A percentile compares a stretch with the other conserved stretches of the same genome.
These are phyloP conservation scores for Colletotrichum plurivorum DNA, from an alignment of 2,329 filamentous ascomycete species.

Conservation along the genomic window DNA sequence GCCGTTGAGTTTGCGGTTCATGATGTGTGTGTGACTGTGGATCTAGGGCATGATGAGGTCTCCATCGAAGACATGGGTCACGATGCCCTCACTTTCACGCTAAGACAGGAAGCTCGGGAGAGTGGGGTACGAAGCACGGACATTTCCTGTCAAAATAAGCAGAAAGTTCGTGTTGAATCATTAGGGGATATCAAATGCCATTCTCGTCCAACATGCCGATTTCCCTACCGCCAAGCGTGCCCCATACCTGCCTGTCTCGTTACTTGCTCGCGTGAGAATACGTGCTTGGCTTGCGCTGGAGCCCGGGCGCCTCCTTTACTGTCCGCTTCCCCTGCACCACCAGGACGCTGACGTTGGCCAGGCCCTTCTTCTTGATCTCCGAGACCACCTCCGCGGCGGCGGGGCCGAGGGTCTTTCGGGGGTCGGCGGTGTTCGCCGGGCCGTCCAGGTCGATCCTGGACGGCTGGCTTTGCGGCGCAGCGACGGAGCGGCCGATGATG, in stretches of 20 bases:
- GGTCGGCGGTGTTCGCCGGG: background rate
- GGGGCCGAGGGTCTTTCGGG: background rate
- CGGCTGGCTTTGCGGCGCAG: accelerated
- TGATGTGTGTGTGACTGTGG: constrained; percentile 3
- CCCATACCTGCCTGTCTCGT: background rate
- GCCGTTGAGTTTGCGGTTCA: accelerated
- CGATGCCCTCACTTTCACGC: constrained; percentile 5
- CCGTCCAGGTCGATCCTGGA: background rate
- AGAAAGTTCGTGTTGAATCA: background rate
- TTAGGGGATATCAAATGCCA: background rate
- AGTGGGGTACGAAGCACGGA: background rate
- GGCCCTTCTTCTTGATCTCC: background rate
- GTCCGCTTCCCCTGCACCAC: constrained; percentile 12
- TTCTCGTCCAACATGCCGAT: background rate
- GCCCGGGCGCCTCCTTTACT: background rate
- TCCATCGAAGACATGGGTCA: constrained; percentile 5
- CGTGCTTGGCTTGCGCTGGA: constrained; percentile 7
- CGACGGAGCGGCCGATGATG: constrained; percentile 12
- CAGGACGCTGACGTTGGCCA: constrained; percentile 1
- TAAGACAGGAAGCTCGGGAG: background rate
- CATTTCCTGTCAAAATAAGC: background rate
- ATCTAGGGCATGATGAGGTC: constrained; percentile 8
- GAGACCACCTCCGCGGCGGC: background rate
- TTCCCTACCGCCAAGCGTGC: too few species aligned
- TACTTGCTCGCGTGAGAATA: constrained; percentile 14